Evolutionary conservation across 345 rosid species (phyloP).

Genomic region (Dimocarpus longan): DNA sequence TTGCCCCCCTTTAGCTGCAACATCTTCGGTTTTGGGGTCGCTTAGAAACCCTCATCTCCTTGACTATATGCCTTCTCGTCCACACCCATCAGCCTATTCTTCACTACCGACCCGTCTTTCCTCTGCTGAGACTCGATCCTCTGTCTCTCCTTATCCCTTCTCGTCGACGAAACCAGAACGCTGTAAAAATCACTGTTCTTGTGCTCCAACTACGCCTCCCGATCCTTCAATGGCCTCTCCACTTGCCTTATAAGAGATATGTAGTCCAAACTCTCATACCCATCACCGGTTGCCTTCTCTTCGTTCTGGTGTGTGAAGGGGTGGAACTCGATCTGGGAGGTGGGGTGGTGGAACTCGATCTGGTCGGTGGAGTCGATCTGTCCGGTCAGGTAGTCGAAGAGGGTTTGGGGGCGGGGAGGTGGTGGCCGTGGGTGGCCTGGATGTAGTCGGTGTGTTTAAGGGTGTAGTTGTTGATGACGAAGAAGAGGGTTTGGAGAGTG

Average conservation of each 20-base stretch:
- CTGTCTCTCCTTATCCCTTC: conserved; percentile 85
- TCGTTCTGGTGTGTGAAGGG: neutral
- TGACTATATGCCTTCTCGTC: conserved; percentile 77
- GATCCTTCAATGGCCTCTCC: conserved; percentile 81
- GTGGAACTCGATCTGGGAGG: too few relatives aligned
- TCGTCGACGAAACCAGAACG: conserved; percentile 72
- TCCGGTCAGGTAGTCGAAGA: conserved; percentile 80
- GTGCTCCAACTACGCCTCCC: conserved; percentile 68
- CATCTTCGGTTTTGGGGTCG: conserved; percentile 59
- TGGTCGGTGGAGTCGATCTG: conserved; percentile 64
- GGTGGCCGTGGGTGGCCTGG: conserved; percentile 55
- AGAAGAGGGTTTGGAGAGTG: conserved; percentile 74
- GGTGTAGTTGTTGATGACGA: conserved; percentile 60
- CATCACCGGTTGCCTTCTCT: conserved; percentile 27
- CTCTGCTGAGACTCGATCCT: conserved; percentile 90
- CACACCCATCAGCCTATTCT: conserved; percentile 77
- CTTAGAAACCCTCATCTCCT: conserved; percentile 71
- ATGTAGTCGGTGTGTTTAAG: conserved; percentile 80
- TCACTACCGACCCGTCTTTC: conserved; percentile 93
- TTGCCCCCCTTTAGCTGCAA: conserved; percentile 71
- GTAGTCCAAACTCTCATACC: conserved; percentile 26
- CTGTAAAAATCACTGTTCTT: conserved; percentile 75
- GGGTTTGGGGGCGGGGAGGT: conserved; percentile 79
- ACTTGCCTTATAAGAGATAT: conserved; percentile 48
- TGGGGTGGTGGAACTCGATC: conserved; percentile 61